Base-by-base conservation (phyloP, 2,329 filamentous ascomycete genomes). In the Venturia pyrina region DNA sequence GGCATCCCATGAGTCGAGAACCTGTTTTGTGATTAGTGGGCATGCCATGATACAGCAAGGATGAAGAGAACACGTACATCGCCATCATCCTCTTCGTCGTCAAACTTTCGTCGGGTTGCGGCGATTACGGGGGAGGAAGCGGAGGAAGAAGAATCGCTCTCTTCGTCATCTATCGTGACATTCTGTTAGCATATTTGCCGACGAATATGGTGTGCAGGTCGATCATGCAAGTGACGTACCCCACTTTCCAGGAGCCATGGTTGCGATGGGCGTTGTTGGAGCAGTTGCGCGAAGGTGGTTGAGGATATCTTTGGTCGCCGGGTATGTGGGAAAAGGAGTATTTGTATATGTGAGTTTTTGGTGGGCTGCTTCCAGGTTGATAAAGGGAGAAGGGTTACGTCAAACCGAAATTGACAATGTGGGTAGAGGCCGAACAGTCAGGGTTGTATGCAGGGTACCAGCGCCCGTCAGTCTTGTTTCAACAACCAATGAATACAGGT, bases 1-100 rank as follows among this genome's bases (percentile, higher is more conserved):
- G 67, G 91, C 93, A 73, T 98, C 93, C 95, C 95, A 99, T 43
- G 91, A 93, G 68, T 99, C 95, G 74, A 97, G 85, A 66, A 98
- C 91, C 89, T 96, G 46, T 32, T 44, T 32, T 48, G 53, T 34
- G 53, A n/a, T 59, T 15, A 50, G 64, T 32, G 13, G 37, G 53
- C 46, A 50, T 40, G 46, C 34, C n/a, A 3, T 43, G 19, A 28
- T n/a, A 46, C n/a, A 56, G 48, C 28, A 44, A 8, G 56, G 63
- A 53, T 70, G 75, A 83, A 73, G 62, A 66, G 70, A 68, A 69
- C 67, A 74, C 81, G 71, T 84, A 93, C 93, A 78, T 96, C 91
- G 70, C 89, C 87, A 43, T 93, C 87, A 65, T 83, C 89, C 78
- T 96, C 93, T 76, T 98, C 93, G 71, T 98, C 93, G 71, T 95